Percentiles rank a stretch among this genome's conserved stretches.
Conservation (phyloP, 2,329 filamentous ascomycete species). For the Aspergillus costaricaensis region DNA sequence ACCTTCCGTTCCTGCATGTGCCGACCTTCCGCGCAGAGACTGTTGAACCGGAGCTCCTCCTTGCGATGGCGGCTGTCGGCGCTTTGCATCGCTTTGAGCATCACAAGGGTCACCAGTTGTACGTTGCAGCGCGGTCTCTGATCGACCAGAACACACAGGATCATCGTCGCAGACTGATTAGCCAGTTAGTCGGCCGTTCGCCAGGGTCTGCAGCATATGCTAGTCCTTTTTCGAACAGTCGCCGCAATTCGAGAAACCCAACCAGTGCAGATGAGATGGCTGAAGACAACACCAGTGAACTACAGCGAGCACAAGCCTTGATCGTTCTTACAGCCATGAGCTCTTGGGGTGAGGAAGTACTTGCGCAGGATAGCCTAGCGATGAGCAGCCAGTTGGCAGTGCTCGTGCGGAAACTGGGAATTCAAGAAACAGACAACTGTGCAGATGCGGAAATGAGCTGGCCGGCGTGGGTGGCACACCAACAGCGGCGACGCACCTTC, state of each 20-base stretch:
- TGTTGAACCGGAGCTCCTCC: slow-evolving; percentile 63
- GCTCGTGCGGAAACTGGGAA: not conserved
- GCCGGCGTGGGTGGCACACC: slow-evolving; percentile 26
- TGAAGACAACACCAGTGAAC: not conserved
- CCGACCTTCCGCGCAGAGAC: slow-evolving; percentile 62
- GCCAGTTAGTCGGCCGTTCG: not conserved
- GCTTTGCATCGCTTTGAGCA: slow-evolving; percentile 48
- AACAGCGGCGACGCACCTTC: slow-evolving; percentile 30
- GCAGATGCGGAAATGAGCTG: slow-evolving; percentile 15
- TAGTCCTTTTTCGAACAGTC: not conserved
- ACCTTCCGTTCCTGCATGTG: slow-evolving; percentile 64
- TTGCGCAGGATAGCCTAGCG: not conserved
- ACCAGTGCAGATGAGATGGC: no score
- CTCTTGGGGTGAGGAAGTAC: slow-evolving; percentile 7
- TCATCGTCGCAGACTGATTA: not conserved
- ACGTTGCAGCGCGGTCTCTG: not conserved
- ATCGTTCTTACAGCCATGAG: slow-evolving; percentile 20
- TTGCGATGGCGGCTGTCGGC: slow-evolving; percentile 65
- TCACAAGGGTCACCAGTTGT: slow-evolving; percentile 13
- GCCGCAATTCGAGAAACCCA: not conserved
- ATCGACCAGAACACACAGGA: not conserved
- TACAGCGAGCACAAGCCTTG: slow-evolving; percentile 11
- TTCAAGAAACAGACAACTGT: not conserved
- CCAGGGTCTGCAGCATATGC: not conserved
- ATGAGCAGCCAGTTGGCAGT: not conserved